A percentile compares a stretch with the other conserved stretches of the same genome.
Conservation (phyloP, 495 filamentous ascomycete genomes). For the Penicillium steckii region DNA sequence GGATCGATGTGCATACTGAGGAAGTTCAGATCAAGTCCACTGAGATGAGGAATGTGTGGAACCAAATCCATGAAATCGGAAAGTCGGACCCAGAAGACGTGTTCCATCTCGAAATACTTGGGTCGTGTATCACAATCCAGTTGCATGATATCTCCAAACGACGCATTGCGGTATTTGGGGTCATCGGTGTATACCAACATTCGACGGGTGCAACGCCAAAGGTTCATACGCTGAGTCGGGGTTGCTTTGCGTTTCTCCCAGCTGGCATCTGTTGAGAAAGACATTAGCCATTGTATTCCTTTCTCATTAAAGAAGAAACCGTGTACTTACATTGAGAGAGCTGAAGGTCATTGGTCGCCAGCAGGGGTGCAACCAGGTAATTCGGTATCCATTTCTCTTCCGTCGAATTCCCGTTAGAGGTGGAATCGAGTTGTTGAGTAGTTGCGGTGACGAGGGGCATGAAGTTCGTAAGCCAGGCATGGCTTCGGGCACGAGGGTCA, state of each 20-base stretch:
- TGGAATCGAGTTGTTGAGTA: slow-evolving; percentile 46
- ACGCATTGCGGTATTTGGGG: slow-evolving; percentile 31
- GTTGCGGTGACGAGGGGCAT: slow-evolving; percentile 52
- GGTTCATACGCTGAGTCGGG: slow-evolving; percentile 44
- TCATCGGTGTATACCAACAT: slow-evolving; percentile 50
- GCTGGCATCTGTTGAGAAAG: slow-evolving; percentile 52
- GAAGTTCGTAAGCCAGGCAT: slow-evolving; percentile 47
- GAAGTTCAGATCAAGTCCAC: slow-evolving; percentile 55
- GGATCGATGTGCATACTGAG: slow-evolving; percentile 49
- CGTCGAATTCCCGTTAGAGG: slow-evolving; percentile 37
- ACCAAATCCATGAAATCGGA: slow-evolving; percentile 74
- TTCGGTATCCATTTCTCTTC: slow-evolving; percentile 76
- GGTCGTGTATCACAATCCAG: slow-evolving; percentile 47
- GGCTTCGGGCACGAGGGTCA: slow-evolving; percentile 42
- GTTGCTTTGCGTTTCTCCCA: slow-evolving; percentile 61
- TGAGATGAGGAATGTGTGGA: slow-evolving; percentile 67
- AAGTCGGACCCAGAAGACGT: slow-evolving; percentile 79
- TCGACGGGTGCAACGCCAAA: slow-evolving; percentile 54
- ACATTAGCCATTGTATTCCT: slow-evolving; percentile 2
- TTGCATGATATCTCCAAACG: slow-evolving; percentile 45
- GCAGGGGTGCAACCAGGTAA: slow-evolving; percentile 68
- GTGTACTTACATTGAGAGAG: slow-evolving; percentile 64
- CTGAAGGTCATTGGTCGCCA: slow-evolving; percentile 74
- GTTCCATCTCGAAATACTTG: slow-evolving; percentile 54
- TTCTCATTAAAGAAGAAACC: neutral